A percentile compares a stretch with the other conserved stretches of the same genome.
Evolutionary conservation across 805 yeast genomes (phyloP).

Genomic region (Ogataea ramenticola): DNA sequence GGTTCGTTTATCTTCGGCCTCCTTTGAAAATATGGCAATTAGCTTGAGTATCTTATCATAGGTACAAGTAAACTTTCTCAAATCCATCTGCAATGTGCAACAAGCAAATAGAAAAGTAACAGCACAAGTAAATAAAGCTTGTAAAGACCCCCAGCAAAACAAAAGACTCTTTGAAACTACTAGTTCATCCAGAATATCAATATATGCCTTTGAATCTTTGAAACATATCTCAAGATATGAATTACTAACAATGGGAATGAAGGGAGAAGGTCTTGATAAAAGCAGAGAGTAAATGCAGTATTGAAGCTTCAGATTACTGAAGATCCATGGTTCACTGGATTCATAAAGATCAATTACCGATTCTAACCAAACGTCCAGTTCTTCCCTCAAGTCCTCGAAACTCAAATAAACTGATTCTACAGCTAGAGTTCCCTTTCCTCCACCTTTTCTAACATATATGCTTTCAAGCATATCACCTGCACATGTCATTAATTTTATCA

Average conservation of each 20-base stretch:
- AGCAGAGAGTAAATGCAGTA: background rate
- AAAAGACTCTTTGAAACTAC: background rate
- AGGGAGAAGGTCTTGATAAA: conserved; percentile 2
- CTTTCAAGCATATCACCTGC: conserved; percentile 4
- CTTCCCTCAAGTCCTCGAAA: conserved; percentile 1
- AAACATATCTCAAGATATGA: conserved; percentile 1
- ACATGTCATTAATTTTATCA: conserved; percentile 1
- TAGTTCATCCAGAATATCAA: background rate
- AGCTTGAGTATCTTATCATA: background rate
- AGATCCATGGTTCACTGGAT: background rate
- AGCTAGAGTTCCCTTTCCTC: background rate
- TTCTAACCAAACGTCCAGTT: conserved; percentile 2
- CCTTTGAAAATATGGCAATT: background rate
- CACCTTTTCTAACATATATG: conserved; percentile 1
- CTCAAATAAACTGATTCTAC: background rate
- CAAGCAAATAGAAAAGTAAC: background rate
- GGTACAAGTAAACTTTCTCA: background rate
- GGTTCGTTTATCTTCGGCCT: background rate
- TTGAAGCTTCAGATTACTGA: background rate
- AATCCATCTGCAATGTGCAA: background rate
- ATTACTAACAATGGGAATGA: conserved; percentile 1
- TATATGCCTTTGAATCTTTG: conserved; percentile 1
- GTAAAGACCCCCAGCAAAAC: conserved; percentile 2
- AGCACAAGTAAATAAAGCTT: conserved; percentile 1
- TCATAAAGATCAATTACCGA: conserved; percentile 2